These are phyloP conservation scores for Zalaria sp. DNA, from an alignment of 2,329 filamentous ascomycete genomes.

Conservation along the genomic window DNA sequence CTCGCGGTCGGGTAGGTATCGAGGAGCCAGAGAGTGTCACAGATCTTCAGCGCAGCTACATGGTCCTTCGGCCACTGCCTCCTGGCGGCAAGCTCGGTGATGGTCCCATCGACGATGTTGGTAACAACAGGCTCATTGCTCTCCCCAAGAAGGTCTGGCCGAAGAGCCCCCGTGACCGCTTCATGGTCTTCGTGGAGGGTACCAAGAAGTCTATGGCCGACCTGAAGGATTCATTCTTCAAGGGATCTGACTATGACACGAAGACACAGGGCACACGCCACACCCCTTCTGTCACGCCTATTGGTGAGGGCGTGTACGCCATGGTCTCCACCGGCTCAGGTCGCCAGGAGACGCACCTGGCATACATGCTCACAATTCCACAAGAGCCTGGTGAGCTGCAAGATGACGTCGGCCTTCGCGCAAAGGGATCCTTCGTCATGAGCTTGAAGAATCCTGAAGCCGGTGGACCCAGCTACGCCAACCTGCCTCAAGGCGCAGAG, in stretches of 20 bases:
- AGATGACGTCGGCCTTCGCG: conserved; percentile 54
- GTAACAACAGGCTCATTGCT: conserved; percentile 57
- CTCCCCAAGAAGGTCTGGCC: conserved; percentile 79
- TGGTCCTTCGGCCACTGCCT: conserved; percentile 62
- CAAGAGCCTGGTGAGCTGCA: conserved; percentile 57
- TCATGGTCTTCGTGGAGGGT: conserved; percentile 77
- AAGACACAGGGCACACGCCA: conserved; percentile 59
- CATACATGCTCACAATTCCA: conserved; percentile 66
- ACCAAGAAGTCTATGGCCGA: conserved; percentile 48
- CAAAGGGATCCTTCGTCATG: conserved; percentile 63
- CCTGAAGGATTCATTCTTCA: conserved; percentile 59
- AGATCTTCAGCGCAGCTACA: conserved; percentile 66
- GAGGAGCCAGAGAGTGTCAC: conserved; percentile 53
- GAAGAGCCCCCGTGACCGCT: conserved; percentile 50
- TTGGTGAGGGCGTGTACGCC: conserved; percentile 78
- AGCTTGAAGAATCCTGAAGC: conserved; percentile 68
- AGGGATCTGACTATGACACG: conserved; percentile 55
- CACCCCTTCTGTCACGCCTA: conserved; percentile 53
- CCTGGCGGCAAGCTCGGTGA: conserved; percentile 52
- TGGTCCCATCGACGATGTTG: conserved; percentile 39
- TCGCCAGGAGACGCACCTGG: conserved; percentile 48
- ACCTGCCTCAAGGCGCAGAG: conserved; percentile 49
- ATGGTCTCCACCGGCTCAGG: conserved; percentile 54
- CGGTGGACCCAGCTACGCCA: conserved; percentile 48
- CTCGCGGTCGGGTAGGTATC: conserved; percentile 60